A percentile compares a stretch with the other conserved stretches of the same genome.
Evolutionary conservation across 352 stramenopile genomes (phyloP).

Genomic region (Phytophthora chlamydospora): DNA sequence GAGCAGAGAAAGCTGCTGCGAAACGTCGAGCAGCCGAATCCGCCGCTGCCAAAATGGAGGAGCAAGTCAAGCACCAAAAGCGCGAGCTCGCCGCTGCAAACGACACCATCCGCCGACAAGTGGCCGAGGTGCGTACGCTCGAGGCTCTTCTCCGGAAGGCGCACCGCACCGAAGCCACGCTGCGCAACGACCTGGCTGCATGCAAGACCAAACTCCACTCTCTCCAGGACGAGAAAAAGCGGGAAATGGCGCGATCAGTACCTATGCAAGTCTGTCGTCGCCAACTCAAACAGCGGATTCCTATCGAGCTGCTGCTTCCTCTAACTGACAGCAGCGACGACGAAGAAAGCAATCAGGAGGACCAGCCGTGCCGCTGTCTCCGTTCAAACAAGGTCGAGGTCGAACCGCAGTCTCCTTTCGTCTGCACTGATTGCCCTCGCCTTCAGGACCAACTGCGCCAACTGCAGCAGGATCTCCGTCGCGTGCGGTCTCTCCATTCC

Average conservation of each 20-base stretch:
- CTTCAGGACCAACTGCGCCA: conserved; percentile 30
- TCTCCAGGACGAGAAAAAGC: conserved; percentile 31
- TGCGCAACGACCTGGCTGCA: conserved; percentile 32
- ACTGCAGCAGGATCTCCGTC: conserved; percentile 32
- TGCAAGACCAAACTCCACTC: conserved; percentile 32
- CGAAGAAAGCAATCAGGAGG: conserved; percentile 23
- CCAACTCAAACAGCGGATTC: conserved; percentile 15
- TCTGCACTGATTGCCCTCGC: conserved; percentile 26
- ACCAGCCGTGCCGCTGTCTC: conserved; percentile 1
- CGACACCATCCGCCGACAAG: conserved; percentile 8
- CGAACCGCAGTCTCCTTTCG: conserved; percentile 1
- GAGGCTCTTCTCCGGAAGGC: conserved; percentile 35
- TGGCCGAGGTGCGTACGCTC: conserved; percentile 21
- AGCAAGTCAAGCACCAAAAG: conserved; percentile 34
- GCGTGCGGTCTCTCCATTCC: conserved; percentile 36
- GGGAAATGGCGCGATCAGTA: conserved; percentile 2
- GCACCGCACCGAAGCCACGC: conserved; percentile 37
- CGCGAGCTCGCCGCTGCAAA: conserved; percentile 16
- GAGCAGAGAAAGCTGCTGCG: conserved; percentile 32
- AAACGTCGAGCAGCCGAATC: conserved; percentile 30
- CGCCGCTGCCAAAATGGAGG: conserved; percentile 12
- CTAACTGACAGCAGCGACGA: conserved; percentile 31
- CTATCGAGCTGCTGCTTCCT: conserved; percentile 27
- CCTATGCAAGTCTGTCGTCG: conserved; percentile 5
- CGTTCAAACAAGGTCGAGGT: neutral